Evolutionary conservation across 345 rosid genomes (phyloP).

Genomic region (Cardamine chenopodiifolia): DNA sequence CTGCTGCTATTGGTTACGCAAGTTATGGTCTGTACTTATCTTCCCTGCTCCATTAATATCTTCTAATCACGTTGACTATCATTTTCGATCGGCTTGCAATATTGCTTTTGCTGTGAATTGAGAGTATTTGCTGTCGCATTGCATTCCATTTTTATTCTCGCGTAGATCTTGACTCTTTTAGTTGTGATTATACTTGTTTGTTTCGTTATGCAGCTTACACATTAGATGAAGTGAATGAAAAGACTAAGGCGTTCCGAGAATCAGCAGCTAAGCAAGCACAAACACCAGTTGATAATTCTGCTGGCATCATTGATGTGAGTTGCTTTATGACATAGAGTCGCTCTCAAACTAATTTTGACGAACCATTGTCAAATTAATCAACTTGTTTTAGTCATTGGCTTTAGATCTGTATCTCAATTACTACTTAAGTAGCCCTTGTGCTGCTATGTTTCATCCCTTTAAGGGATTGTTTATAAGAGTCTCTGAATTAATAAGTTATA

Average conservation of each 20-base stretch:
- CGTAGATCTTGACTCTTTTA: neutral
- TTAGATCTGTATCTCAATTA: neutral
- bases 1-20: conserved; percentile 60
- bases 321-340: neutral
- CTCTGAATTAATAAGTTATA: conserved; percentile 3
- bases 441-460: neutral
- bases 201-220: conserved; percentile 59
- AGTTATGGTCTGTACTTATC: conserved; percentile 56
- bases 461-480: neutral
- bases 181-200: conserved; percentile 2
- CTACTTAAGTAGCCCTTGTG: neutral
- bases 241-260: conserved; percentile 67
- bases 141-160: no score
- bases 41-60: neutral
- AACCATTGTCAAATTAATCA: neutral
- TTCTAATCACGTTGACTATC: neutral
- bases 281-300: conserved; percentile 44
- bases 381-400: neutral
- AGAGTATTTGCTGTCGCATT: neutral
- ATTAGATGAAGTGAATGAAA: conserved; percentile 68
- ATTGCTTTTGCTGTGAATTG: neutral
- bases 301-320: conserved; percentile 59
- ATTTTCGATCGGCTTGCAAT: neutral
- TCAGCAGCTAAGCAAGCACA: conserved; percentile 55
- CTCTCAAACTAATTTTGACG: neutral